Base-by-base conservation (phyloP, 352 stramenopile species). In the Globisporangium acanthophoron region DNA sequence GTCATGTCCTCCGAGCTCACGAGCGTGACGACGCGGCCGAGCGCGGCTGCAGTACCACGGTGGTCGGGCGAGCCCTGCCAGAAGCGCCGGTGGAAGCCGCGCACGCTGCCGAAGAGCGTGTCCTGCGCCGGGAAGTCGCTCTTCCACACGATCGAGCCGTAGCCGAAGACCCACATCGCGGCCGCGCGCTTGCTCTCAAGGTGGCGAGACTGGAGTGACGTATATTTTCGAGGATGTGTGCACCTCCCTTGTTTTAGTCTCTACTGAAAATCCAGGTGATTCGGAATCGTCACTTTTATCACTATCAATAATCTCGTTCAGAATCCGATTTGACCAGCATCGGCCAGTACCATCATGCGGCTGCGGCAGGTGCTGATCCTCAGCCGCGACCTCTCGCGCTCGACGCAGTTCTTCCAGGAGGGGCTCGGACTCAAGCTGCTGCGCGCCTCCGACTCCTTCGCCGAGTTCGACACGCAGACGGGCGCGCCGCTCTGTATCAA, bases 1-100 rank as follows among this genome's bases (percentile, higher is more conserved):
- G 74, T 74, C 71, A 92, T 90, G 55, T 92, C 65, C 31, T 90
- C 74, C 15, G 68, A 64, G 68, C 78, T 90, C 52, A 96, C 87
- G 59, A 96, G 80, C 35, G 88, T 96, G 44, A 94, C 88, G 15
- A 96, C 87, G 49, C 88, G 83, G 55, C 87, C 88, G 58, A 86
- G 78, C 29, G 69, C 74, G 0, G 88, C 83, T 18, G 80, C 73
- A 15, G 76, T 88, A 64, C 88, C 88, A 59, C 88, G 85, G 67
- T 96, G 88, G 65, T 95, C 84, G 0, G 88, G 82, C 44, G 81
- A 94, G 57, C 88, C 85, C 62, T 96, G 88, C 86, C 87, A 96
- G 70, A 96, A 96, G 56, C 88, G 84, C 24, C 88, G 82, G 62
- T 92, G 80, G 71, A 74, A 96, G 62, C 88, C 88, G 33, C 90